Conservation (phyloP, 139 green algal genomes). For the Tetraselmis striata region DNA sequence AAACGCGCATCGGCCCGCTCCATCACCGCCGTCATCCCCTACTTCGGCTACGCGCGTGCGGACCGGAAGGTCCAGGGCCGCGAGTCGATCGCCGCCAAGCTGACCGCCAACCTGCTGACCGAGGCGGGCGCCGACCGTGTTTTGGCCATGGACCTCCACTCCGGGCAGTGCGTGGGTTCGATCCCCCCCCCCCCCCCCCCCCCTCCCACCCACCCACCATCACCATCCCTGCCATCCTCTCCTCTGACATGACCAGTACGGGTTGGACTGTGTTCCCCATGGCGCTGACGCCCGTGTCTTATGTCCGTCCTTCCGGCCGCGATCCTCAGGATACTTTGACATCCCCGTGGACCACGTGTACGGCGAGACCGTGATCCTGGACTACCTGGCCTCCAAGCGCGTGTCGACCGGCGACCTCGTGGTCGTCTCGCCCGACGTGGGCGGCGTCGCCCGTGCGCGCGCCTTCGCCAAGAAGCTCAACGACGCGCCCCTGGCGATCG, state of each 20-base stretch:
- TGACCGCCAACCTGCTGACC: slow-evolving; percentile 98
- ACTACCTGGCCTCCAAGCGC: slow-evolving; percentile 96
- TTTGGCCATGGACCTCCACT: slow-evolving; percentile 94
- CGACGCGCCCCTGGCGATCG: slow-evolving; percentile 95
- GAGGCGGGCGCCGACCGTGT: slow-evolving; percentile 89
- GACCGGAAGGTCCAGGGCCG: slow-evolving; percentile 90
- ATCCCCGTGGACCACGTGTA: slow-evolving; percentile 98
- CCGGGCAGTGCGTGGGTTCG: slow-evolving; percentile 88
- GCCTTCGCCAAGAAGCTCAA: slow-evolving; percentile 99
- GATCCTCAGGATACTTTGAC: too few relatives aligned
- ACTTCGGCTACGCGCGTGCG: slow-evolving; percentile 87
- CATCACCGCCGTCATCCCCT: slow-evolving; percentile 93
- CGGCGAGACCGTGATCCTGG: slow-evolving; percentile 83
- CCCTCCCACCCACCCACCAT: too few relatives aligned
- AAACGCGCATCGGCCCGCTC: slow-evolving; percentile 82
- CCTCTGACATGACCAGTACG: too few relatives aligned
- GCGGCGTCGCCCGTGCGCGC: slow-evolving; percentile 91
- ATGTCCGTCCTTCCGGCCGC: not conserved
- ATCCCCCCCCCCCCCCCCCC: too few relatives aligned
- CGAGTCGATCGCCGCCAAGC: slow-evolving; percentile 97
- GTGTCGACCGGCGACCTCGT: slow-evolving; percentile 89
- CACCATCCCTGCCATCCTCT: too few relatives aligned
- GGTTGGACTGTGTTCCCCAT: too few relatives aligned
- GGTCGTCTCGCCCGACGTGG: slow-evolving; percentile 96
- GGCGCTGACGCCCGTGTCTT: not conserved